A percentile compares a stretch with the other conserved stretches of the same genome.
phyloP scores from a whole-genome alignment of 306 rosid genomes.

The Trifolium subterraneum region DNA sequence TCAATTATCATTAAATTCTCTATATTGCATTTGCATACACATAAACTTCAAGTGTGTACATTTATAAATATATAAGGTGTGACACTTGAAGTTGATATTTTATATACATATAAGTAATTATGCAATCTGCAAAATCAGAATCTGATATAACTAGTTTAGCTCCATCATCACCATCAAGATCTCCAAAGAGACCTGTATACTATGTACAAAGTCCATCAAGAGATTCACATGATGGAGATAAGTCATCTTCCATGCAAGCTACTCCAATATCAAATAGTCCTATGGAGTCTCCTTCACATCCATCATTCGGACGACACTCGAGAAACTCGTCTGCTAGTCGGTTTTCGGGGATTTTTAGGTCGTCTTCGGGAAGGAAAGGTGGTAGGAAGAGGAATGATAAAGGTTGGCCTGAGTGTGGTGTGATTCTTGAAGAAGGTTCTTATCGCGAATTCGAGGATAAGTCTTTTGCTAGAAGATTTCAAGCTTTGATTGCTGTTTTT shows the following conservation, averaged over 20 bases:
- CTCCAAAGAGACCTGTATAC: slow-evolving; percentile 78
- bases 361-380: slow-evolving; percentile 83
- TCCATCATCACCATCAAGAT: slow-evolving; percentile 91
- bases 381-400: slow-evolving; percentile 76
- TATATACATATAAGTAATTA: background rate
- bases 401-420: slow-evolving; percentile 99
- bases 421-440: slow-evolving; percentile 87
- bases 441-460: slow-evolving; percentile 73
- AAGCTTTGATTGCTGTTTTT: slow-evolving; percentile 67
- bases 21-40: background rate
- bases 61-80: background rate
- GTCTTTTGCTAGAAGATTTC: slow-evolving; percentile 62
- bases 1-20: background rate
- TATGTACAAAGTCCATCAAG: slow-evolving; percentile 95
- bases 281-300: slow-evolving; percentile 94
- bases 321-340: slow-evolving; percentile 89
- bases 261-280: slow-evolving; percentile 95
- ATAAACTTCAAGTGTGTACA: background rate
- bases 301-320: slow-evolving; percentile 90
- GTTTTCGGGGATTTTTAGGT: slow-evolving; percentile 89
- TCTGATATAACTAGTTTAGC: slow-evolving; percentile 93
- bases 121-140: slow-evolving; percentile 81
- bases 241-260: slow-evolving; percentile 85
- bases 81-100: background rate
- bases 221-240: slow-evolving; percentile 93